Evolutionary conservation across 2,329 filamentous ascomycete genomes (phyloP), one percentile per base, ranked within the genome.

Genomic region (Colletotrichum sansevieriae): DNA sequence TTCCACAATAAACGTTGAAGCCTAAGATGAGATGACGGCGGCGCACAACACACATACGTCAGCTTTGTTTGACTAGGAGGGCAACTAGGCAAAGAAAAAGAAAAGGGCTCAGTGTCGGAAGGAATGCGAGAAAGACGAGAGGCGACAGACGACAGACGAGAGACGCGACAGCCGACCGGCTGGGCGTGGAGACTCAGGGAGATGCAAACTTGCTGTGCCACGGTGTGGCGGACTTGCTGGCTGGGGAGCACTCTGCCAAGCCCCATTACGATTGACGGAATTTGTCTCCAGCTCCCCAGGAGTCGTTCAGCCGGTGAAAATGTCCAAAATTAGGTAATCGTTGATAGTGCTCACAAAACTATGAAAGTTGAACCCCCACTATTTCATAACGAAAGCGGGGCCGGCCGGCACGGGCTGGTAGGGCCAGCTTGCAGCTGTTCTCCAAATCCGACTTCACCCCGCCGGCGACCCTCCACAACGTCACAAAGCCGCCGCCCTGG

Each of bases 321-420:
- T 43, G 39, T 57, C 65, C 62, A 51, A 68, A 64, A 46, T 65
- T 68, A 68, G 47, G 62, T 61, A 68, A 65, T 56, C 63, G 33
- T 39, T 11, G 18, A 52, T 13, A 47, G 59, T 37, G 37, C 37
- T 63, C 52, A 22, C 29, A 41, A 33, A 18, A 18, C 18, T 18
- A 18, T 18, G 18, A 18, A 18, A 22, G 43, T 20, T 39, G 13
- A 11, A 11, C 43, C 44, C 35, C 22, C 22, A 43, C 20, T 22
- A 13, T n/a, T 13, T 12, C 25, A 22, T 2, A 29, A 29, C 41
- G 13, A 25, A 25, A 10, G 33, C 43, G 41, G 20, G 29, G 9
- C 18, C 65, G 55, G 54, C 54, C 49, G 65, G 54, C 8, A 20
- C 54, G 61, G 61, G 60, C 44, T 68, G 65, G 9, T 15, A 22